These are phyloP conservation scores for Myxozyma lipomycoides DNA, from an alignment of 805 yeast species.

Conservation along the genomic window DNA sequence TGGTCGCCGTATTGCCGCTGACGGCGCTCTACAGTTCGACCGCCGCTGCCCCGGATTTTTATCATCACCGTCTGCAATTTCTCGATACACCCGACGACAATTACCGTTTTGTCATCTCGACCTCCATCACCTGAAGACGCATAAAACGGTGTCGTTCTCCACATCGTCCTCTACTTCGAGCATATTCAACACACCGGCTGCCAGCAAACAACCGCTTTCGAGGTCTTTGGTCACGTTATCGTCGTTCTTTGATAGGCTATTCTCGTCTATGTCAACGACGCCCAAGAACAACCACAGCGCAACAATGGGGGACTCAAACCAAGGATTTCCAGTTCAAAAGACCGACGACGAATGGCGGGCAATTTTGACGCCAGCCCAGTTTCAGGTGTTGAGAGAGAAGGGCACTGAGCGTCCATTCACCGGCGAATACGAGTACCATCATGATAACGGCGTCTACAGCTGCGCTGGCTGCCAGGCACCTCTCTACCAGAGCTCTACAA, in stretches of 20 bases:
- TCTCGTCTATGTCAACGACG: not conserved
- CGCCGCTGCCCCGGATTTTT: too few species aligned
- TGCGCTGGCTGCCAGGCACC: conserved; percentile 88
- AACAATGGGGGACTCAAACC: conserved; percentile 4
- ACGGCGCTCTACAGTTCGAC: too few species aligned
- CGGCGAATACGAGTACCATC: conserved; percentile 52
- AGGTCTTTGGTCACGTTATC: not conserved
- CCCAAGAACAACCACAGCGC: not conserved
- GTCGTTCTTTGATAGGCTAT: not conserved
- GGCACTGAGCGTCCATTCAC: conserved; percentile 67
- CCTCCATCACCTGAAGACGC: too few species aligned
- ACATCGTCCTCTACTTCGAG: too few species aligned
- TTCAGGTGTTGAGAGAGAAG: conserved; percentile 67
- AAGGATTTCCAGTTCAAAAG: conserved; percentile 14
- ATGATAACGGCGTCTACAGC: conserved; percentile 58
- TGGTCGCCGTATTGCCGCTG: too few species aligned
- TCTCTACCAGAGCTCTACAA: conserved; percentile 70
- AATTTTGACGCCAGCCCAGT: conserved; percentile 67
- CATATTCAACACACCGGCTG: too few species aligned
- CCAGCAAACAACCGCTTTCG: too few species aligned
- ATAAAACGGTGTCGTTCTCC: too few species aligned
- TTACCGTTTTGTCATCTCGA: too few species aligned
- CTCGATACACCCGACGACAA: too few species aligned
- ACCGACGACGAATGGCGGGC: conserved; percentile 71
- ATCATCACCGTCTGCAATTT: too few species aligned